Percentiles rank a stretch among this genome's conserved stretches.
Conservation (phyloP, 257 asterid species). For the Knoxia roxburghii region DNA sequence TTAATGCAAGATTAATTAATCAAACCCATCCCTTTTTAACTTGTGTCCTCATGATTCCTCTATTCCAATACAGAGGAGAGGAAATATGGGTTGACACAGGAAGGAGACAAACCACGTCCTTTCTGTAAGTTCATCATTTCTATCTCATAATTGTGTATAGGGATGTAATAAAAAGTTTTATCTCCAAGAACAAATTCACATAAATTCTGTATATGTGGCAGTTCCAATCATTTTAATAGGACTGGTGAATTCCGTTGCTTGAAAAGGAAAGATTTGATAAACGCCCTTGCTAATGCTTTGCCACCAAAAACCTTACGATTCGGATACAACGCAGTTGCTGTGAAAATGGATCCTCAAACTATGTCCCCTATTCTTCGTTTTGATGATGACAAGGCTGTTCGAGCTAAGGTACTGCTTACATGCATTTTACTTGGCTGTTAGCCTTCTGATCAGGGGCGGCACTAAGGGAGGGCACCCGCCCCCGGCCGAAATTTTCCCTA, state of each 20-base stretch:
- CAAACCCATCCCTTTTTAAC: not conserved
- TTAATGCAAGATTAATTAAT: not conserved
- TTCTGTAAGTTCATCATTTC: conserved; percentile 24
- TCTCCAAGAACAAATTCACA: too few relatives aligned
- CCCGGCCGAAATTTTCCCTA: too few relatives aligned
- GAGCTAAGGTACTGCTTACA: conserved; percentile 23
- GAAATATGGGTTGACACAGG: conserved; percentile 27
- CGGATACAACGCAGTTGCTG: conserved; percentile 20
- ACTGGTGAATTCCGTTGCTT: conserved; percentile 33
- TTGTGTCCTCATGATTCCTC: not conserved
- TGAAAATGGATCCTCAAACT: conserved; percentile 22
- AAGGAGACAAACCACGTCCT: conserved; percentile 11
- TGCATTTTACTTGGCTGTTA: too few relatives aligned
- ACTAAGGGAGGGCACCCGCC: too few relatives aligned
- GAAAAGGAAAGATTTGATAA: conserved; percentile 32
- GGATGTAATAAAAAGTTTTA: too few relatives aligned
- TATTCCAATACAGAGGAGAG: conserved; percentile 14
- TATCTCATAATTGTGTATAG: too few relatives aligned
- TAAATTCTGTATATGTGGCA: too few relatives aligned
- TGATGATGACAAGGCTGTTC: conserved; percentile 18
- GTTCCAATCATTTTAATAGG: conserved; percentile 9
- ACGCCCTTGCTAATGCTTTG: conserved; percentile 31
- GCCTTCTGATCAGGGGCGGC: too few relatives aligned
- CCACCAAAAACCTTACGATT: conserved; percentile 27
- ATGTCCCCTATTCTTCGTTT: conserved; percentile 25